Evolutionary conservation across 352 stramenopile species (phyloP).

Genomic region (Phytophthora ramorum): DNA sequence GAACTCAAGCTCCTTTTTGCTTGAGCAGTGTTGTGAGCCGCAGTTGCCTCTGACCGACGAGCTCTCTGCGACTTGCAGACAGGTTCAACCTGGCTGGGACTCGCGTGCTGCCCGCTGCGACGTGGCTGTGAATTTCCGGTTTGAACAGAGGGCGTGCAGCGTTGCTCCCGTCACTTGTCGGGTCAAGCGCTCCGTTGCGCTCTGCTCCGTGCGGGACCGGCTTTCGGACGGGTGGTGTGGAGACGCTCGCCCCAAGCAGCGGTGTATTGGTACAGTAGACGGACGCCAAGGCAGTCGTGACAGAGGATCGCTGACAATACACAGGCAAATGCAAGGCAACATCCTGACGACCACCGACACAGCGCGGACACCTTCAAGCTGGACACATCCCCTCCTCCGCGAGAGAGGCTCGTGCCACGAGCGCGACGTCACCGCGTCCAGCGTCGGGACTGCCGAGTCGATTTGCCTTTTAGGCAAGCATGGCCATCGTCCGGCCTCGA

Average conservation of each 20-base stretch:
- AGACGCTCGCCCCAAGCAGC: conserved; percentile 21
- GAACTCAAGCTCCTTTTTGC: too few relatives aligned
- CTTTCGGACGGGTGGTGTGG: conserved; percentile 13
- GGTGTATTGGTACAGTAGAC: not conserved
- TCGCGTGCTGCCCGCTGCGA: conserved; percentile 24
- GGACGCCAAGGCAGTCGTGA: not conserved
- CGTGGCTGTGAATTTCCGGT: conserved; percentile 1
- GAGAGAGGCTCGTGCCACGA: conserved; percentile 19
- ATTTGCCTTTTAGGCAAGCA: conserved; percentile 6
- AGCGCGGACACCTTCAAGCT: conserved; percentile 23
- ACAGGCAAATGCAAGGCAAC: conserved; percentile 1
- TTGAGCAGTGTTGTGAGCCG: too few relatives aligned
- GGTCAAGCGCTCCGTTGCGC: not conserved
- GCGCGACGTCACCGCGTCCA: conserved; percentile 26
- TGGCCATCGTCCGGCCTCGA: not conserved
- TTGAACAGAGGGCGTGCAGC: conserved; percentile 9
- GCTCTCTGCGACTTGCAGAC: too few relatives aligned
- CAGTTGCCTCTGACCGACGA: too few relatives aligned
- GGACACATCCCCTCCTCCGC: conserved; percentile 6
- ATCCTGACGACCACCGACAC: conserved; percentile 10
- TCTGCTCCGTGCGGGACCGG: not conserved
- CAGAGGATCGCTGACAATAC: not conserved
- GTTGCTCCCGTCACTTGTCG: not conserved
- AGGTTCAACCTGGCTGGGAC: not conserved
- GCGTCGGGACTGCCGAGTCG: not conserved